These are phyloP conservation scores for Cotoneaster glaucophyllus DNA, from an alignment of 306 rosid genomes.

Conservation along the genomic window DNA sequence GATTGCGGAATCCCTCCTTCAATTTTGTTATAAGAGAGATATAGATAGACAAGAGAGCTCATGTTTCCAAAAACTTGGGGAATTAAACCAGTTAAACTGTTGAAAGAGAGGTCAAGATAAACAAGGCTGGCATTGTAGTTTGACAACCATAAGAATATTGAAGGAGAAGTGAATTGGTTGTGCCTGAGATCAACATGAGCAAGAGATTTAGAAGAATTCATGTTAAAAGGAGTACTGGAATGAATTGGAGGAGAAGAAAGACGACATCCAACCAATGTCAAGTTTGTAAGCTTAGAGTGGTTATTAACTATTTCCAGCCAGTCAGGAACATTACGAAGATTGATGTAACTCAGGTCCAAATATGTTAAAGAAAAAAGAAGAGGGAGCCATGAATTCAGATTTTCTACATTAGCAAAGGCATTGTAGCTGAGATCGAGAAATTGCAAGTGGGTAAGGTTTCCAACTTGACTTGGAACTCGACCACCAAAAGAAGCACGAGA, in stretches of 20 bases:
- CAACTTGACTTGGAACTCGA: not conserved
- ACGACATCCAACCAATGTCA: rapidly evolving
- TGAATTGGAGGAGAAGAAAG: no score
- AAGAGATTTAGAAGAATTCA: no score
- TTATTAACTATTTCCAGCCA: no score
- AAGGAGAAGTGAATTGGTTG: not conserved
- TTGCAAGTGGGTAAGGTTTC: not conserved
- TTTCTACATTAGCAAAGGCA: no score
- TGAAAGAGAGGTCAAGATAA: rapidly evolving
- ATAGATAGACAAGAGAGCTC: not conserved
- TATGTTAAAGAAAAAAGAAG: no score
- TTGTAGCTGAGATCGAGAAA: no score
- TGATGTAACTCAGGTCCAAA: rapidly evolving
- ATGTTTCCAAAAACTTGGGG: not conserved
- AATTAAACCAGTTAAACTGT: not conserved
- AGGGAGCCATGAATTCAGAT: no score
- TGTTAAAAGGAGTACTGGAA: no score
- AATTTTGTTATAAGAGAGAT: not conserved
- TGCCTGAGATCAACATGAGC: not conserved
- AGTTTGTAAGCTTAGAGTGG: no score
- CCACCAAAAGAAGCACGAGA: not conserved
- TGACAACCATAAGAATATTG: not conserved
- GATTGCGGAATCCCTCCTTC: not conserved
- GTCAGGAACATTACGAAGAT: no score
- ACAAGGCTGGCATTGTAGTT: not conserved